Base-by-base conservation (phyloP, 1,284 basidiomycete species). In the Neolentinus lepideus region DNA sequence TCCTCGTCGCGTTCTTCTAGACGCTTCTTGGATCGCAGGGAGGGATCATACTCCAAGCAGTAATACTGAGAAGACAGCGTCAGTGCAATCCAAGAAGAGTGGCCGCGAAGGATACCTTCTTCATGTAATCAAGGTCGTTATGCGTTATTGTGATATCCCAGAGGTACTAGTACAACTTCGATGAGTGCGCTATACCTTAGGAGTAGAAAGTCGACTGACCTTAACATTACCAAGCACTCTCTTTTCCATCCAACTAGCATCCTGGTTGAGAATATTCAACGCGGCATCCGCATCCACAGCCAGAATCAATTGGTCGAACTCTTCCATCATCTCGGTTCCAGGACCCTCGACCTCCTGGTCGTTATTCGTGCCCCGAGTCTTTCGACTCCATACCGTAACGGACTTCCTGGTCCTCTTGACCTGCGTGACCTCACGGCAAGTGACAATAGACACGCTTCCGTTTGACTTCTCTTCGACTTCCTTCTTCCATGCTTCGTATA, bases 231-330 rank as follows among this genome's bases (percentile, higher is more conserved):
- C 83, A 31, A 88, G 67, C 4, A 88, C 74, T 51, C 70, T 73
- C 60, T 69, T 76, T 67, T 88, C 85, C 60, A 79, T 67, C 75
- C 77, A 82, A 1, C 73, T 71, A 1, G 83, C 80, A 46, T 76
- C 68, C 53, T 77, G 75, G 16, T 80, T 79, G 8, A 87, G 71
- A 1, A 86, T 66, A 53, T 76, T 73, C 60, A 83, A 70, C 8
- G 78, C 77, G 0, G 81, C 78, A 59, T 86, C 82, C 2, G 84
- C 85, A 56, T 79, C 75, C 33, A 81, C 69, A 10, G 78, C 78
- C 10, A 88, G 67, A 22, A 88, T 78, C 56, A 88, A 71, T 62
- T 87, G 82, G 65, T 87, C 84, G 62, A 80, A 87, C 16, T 68
- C 68, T 55, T 81, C 82, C 19, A 72, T 65, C 16, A 66, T 61